phyloP scores from a whole-genome alignment of 352 stramenopile species.

The Phytophthora sojae region DNA sequence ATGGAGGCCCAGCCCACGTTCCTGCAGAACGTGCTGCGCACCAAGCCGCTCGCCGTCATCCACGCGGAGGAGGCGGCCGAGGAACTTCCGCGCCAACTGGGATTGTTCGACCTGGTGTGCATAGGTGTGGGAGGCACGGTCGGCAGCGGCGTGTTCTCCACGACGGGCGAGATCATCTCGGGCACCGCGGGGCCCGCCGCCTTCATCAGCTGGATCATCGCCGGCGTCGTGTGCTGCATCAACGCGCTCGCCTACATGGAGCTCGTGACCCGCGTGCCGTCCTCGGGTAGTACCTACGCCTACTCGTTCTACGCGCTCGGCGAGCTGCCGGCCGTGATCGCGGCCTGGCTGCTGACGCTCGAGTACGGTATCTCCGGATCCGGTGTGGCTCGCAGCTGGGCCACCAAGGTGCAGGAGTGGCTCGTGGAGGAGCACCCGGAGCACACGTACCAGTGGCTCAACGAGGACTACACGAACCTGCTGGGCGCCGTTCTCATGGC shows the following conservation, averaged over 20 bases:
- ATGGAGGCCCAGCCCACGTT: constrained; percentile 51
- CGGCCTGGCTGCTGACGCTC: constrained; percentile 89
- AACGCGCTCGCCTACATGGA: constrained; percentile 93
- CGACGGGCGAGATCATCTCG: constrained; percentile 81
- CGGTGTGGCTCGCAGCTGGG: constrained; percentile 94
- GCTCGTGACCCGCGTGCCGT: constrained; percentile 87
- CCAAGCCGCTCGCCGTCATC: constrained; percentile 82
- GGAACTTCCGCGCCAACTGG: constrained; percentile 73
- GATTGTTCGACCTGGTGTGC: constrained; percentile 90
- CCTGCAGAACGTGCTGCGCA: constrained; percentile 65
- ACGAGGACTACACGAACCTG: constrained; percentile 68
- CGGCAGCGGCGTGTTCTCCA: constrained; percentile 92
- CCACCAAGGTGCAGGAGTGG: constrained; percentile 88
- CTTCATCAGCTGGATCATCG: constrained; percentile 84
- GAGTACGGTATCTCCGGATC: constrained; percentile 93
- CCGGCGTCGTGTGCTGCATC: constrained; percentile 79
- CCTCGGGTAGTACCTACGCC: constrained; percentile 91
- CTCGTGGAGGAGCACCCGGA: constrained; percentile 52
- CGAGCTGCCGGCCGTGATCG: constrained; percentile 92
- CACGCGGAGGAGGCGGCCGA: constrained; percentile 75
- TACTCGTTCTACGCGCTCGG: constrained; percentile 95
- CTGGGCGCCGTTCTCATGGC: constrained; percentile 77
- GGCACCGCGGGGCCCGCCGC: constrained; percentile 78
- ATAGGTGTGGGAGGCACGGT: constrained; percentile 94
- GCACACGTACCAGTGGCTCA: constrained; percentile 59